Base-by-base conservation (phyloP, 2,329 filamentous ascomycete species). In the Neospermospora avenae region DNA sequence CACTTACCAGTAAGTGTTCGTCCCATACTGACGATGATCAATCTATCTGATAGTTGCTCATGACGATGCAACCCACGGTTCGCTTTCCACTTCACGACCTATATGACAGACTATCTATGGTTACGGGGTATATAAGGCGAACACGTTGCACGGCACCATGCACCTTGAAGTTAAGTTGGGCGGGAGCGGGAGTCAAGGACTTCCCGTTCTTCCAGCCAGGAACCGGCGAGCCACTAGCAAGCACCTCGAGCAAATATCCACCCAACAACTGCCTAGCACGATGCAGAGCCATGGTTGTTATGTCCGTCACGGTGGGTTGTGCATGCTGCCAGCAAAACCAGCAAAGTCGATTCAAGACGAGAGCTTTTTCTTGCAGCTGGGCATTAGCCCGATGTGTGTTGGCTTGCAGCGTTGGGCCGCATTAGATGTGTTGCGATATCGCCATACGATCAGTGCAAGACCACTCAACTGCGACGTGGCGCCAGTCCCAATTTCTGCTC, bases 141-240 rank as follows among this genome's bases (percentile, higher is more conserved):
- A 65, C 70, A 72, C 69, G 70, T 72, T 55, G 34, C 58, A 54
- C 28, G 58, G 65, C 70, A 72, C 69, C 69, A 71, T 55, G 34
- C 58, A 54, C 35, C 28, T 31, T 31, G 28, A 31, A 31, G 28
- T n/a, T n/a, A n/a, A n/a, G n/a, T n/a, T 10, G 28, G 28, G 28
- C 5, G 28, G 65, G 54, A 58, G 57, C 62, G 60, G 57, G 61
- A 61, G 60, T 51, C 51, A 31, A 44, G 24, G 55, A 34, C 28
- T 13, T n/a, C 35, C 41, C 49, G 41, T 10, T 34, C 49, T 42
- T 13, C 14, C n/a, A 14, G 25, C 22, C 31, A 54, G 49, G 28
- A 49, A 66, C 66, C 46, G 11, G 31, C 31, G 28, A 35, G 31
- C 48, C 65, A 68, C 62, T 68, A 65, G 64, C 65, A 63, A 60